Percentiles rank a stretch among this genome's conserved stretches.
phyloP scores from a whole-genome alignment of 306 rosid genomes.

The Biancaea sappan region DNA sequence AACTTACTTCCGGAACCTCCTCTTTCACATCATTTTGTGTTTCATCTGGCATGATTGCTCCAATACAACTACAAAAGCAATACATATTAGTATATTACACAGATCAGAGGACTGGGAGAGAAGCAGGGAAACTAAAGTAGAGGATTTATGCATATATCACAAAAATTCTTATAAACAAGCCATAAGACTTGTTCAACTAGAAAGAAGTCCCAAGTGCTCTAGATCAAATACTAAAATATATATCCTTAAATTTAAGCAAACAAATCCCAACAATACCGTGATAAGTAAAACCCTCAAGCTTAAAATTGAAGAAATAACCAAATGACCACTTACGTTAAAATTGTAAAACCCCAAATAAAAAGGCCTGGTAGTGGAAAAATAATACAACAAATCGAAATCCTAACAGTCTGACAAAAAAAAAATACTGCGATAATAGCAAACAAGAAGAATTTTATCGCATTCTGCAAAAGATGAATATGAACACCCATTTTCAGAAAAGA shows the following conservation, averaged over 20 bases:
- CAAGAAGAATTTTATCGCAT: background rate
- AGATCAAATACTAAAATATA: background rate
- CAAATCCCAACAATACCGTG: too few species aligned
- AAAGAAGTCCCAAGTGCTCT: background rate
- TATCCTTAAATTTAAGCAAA: too few species aligned
- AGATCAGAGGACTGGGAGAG: background rate
- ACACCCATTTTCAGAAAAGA: background rate
- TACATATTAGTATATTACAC: constrained; percentile 7
- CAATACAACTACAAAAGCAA: constrained; percentile 17
- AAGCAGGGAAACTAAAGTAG: background rate
- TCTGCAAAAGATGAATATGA: background rate
- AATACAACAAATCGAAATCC: background rate
- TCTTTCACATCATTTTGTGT: constrained; percentile 55
- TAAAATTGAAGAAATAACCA: background rate
- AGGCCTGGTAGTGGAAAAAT: background rate
- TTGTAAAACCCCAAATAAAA: background rate
- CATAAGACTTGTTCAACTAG: background rate
- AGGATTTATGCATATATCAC: background rate
- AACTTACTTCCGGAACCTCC: constrained; percentile 64
- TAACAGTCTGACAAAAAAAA: background rate
- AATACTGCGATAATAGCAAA: background rate
- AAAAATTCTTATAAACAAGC: background rate
- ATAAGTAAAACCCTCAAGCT: too few species aligned
- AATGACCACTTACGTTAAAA: background rate
- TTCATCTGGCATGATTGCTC: constrained; percentile 70